Evolutionary conservation across 306 rosid species (phyloP).

Genomic region (Psophocarpus tetragonolobus): DNA sequence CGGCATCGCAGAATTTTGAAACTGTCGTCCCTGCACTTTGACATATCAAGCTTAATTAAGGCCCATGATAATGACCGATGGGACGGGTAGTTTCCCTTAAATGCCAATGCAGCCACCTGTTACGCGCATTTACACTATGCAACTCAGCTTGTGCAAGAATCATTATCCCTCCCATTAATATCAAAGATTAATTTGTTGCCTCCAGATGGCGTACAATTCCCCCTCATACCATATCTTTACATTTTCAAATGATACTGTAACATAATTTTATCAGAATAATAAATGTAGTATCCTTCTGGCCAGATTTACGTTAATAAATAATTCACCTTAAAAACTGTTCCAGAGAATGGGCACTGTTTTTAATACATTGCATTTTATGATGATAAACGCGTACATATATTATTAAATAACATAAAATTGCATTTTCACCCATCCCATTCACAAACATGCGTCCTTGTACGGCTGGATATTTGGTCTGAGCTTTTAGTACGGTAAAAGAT

Average conservation of each 20-base stretch:
- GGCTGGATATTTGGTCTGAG: neutral
- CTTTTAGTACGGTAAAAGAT: neutral
- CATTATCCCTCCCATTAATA: constrained; percentile 23
- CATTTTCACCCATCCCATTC: constrained; percentile 5
- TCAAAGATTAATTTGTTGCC: neutral
- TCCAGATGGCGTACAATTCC: neutral
- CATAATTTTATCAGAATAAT: neutral
- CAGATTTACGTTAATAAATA: neutral
- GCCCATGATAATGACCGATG: neutral
- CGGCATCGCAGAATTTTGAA: neutral
- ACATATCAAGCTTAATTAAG: neutral
- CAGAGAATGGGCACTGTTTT: neutral
- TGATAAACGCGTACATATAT: neutral
- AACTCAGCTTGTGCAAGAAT: neutral
- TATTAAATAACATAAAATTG: neutral
- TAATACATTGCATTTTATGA: neutral
- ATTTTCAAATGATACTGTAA: neutral
- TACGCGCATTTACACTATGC: neutral
- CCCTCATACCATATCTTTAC: neutral
- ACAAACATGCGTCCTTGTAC: neutral
- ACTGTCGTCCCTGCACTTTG: neutral
- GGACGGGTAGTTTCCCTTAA: neutral
- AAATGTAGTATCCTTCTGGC: neutral
- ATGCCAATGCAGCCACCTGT: constrained; percentile 17
- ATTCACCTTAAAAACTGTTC: too few species aligned